Conservation (phyloP, 768 basidiomycete genomes). For the Neoboletus subvelutipes region DNA sequence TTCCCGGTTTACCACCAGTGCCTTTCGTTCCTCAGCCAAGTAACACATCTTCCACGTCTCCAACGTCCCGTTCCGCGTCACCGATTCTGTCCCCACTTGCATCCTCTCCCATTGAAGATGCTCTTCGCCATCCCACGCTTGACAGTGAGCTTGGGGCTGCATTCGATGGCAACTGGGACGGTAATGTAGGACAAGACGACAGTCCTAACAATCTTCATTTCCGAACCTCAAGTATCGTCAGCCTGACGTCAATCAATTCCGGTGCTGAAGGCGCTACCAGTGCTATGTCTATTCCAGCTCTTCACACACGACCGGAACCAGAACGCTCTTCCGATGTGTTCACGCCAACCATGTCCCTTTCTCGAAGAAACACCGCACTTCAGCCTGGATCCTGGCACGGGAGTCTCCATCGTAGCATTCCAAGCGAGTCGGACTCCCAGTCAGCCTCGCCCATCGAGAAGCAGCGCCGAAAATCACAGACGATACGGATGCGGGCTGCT, state of each 20-base stretch:
- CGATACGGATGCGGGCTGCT: slow-evolving; percentile 55
- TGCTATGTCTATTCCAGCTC: slow-evolving; percentile 2
- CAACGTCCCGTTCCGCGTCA: slow-evolving; percentile 23
- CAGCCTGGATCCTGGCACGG: slow-evolving; percentile 16
- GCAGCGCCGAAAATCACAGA: slow-evolving; percentile 43
- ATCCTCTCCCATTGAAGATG: slow-evolving; percentile 8
- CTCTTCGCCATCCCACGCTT: slow-evolving; percentile 38
- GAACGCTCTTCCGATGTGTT: slow-evolving; percentile 1
- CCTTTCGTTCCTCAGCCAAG: slow-evolving; percentile 35
- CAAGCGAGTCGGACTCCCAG: slow-evolving; percentile 31
- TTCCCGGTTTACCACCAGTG: slow-evolving; percentile 33
- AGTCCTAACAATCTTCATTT: slow-evolving; percentile 44
- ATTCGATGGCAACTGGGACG: slow-evolving; percentile 34
- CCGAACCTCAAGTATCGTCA: slow-evolving; percentile 55
- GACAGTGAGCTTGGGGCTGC: slow-evolving; percentile 60
- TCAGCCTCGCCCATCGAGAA: slow-evolving; percentile 23
- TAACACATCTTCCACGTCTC: slow-evolving; percentile 19
- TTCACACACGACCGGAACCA: not conserved
- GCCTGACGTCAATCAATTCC: slow-evolving; percentile 42
- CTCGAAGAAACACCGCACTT: slow-evolving; percentile 7
- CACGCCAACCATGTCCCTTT: slow-evolving; percentile 1
- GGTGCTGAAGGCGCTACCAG: slow-evolving; percentile 13
- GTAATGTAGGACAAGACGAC: slow-evolving; percentile 6
- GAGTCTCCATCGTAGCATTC: not conserved
- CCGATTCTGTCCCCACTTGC: slow-evolving; percentile 9